These are phyloP conservation scores for Populus pruinosa DNA, from an alignment of 345 rosid species.

Conservation along the genomic window DNA sequence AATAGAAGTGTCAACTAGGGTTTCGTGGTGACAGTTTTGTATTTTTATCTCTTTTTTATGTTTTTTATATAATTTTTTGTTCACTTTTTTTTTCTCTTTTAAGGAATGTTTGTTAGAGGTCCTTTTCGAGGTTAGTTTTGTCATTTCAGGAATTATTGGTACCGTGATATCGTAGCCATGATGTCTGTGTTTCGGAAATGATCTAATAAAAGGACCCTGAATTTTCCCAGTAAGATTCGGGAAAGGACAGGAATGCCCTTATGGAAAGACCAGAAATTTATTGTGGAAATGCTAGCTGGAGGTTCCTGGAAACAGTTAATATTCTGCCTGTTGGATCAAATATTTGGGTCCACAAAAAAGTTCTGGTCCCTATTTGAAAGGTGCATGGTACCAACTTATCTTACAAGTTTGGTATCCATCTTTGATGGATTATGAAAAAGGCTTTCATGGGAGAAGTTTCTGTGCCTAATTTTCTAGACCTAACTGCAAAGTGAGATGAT, in stretches of 20 bases:
- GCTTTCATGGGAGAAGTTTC: slow-evolving; percentile 29
- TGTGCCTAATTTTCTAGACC: slow-evolving; percentile 39
- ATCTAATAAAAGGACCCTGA: neutral
- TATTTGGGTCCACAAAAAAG: slow-evolving; percentile 32
- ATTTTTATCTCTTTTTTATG: slow-evolving; percentile 11
- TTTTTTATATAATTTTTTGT: neutral
- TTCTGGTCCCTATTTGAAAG: slow-evolving; percentile 18
- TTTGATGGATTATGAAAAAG: slow-evolving; percentile 23
- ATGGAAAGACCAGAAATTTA: neutral
- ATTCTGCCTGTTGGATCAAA: slow-evolving; percentile 29
- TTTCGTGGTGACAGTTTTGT: slow-evolving; percentile 25
- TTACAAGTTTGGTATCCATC: slow-evolving; percentile 48
- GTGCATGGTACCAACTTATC: slow-evolving; percentile 31
- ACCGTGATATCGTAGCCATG: neutral
- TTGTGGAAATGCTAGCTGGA: slow-evolving; percentile 47
- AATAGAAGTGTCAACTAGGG: slow-evolving; percentile 21
- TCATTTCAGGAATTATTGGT: slow-evolving; percentile 11
- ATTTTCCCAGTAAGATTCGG: neutral
- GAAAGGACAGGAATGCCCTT: slow-evolving; percentile 32
- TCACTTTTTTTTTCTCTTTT: neutral
- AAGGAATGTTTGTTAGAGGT: slow-evolving; percentile 23
- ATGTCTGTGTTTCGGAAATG: neutral
- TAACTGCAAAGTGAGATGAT: slow-evolving; percentile 40
- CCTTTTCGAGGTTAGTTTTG: slow-evolving; percentile 39
- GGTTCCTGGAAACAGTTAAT: slow-evolving; percentile 23